Base-by-base conservation (phyloP, 2,329 filamentous ascomycete genomes). In the Cytospora piceicola region DNA sequence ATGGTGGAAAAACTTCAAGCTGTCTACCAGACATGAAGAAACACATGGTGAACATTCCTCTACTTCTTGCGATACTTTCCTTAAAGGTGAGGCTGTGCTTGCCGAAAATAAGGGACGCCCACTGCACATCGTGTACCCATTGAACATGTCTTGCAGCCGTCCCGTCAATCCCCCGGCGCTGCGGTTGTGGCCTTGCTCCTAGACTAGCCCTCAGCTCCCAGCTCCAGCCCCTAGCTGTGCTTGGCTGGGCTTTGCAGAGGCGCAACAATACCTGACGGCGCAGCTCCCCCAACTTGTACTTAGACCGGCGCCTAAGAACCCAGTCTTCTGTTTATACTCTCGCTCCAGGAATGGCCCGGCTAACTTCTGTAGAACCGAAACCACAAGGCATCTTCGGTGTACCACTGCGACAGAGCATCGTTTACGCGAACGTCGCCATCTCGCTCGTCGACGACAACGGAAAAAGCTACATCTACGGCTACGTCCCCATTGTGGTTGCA, bases 1-100 rank as follows among this genome's bases (percentile, higher is more conserved):
- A 67, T 99, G 95, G 95, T 98, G 95, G 95, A 97, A 93, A 79
- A 89, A 90, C 73, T 98, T 99, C 81, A 95, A 95, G 80, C 86
- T 91, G 62, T 82, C 85, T 55, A 78, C 82, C 46, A 87, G 83
- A 73, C 82, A 83, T 66, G 82, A 86, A 63, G 85, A 88, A 70
- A 72, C 79, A 59, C 79, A 82, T 73, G 85, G 86, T 88, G 84
- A 75, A 74, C 84, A 83, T 72, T 71, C 70, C 68, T 74, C 69
- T 68, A 70, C 67, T 71, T 55, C 58, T 59, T 39, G 46, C 58
- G 17, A 59, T 56, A 39, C 29, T 59, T 46, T 55, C 52, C 46
- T 49, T 24, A 49, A 30, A 22, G 58, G 49, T 54, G 46, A 46
- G 30, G 30, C 27, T 39, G 51, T 49, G 54, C 9, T 61, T 55